Evolutionary conservation across 768 basidiomycete species (phyloP).

Genomic region (Tricholoma hemisulphureum): DNA sequence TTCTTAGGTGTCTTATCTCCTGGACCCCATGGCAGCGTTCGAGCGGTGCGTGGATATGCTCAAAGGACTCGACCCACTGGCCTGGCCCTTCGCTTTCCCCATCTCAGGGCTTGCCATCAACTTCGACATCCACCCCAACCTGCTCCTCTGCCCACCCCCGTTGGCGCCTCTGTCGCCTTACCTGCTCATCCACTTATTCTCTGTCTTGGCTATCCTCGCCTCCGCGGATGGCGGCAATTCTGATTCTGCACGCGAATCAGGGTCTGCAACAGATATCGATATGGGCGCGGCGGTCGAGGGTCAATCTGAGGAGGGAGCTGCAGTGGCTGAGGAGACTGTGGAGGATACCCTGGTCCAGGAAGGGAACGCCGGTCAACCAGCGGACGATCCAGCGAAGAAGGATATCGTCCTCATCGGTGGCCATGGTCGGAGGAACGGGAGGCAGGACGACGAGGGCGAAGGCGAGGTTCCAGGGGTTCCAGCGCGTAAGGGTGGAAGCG

Average conservation of each 20-base stretch:
- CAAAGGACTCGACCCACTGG: background rate
- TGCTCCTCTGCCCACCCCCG: background rate
- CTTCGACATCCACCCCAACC: background rate
- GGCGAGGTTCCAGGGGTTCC: too few relatives aligned
- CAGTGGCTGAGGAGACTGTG: too few relatives aligned
- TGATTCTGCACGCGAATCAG: background rate
- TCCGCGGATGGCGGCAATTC: background rate
- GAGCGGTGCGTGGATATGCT: background rate
- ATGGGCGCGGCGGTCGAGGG: too few relatives aligned
- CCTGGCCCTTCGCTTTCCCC: background rate
- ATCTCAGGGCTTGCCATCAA: background rate
- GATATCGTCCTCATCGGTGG: background rate
- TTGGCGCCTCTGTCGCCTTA: background rate
- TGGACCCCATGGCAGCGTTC: too few relatives aligned
- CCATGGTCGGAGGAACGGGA: background rate
- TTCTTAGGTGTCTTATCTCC: background rate
- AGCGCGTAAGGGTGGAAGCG: too few relatives aligned
- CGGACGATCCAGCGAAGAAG: background rate
- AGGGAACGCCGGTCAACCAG: background rate
- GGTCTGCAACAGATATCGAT: too few relatives aligned
- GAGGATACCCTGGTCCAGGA: background rate
- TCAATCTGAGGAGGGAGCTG: too few relatives aligned
- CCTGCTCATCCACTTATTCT: background rate
- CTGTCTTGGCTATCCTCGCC: background rate
- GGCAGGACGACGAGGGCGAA: too few relatives aligned